Base-by-base conservation (phyloP, 495 filamentous ascomycete genomes). In the Penicillium fimorum region DNA sequence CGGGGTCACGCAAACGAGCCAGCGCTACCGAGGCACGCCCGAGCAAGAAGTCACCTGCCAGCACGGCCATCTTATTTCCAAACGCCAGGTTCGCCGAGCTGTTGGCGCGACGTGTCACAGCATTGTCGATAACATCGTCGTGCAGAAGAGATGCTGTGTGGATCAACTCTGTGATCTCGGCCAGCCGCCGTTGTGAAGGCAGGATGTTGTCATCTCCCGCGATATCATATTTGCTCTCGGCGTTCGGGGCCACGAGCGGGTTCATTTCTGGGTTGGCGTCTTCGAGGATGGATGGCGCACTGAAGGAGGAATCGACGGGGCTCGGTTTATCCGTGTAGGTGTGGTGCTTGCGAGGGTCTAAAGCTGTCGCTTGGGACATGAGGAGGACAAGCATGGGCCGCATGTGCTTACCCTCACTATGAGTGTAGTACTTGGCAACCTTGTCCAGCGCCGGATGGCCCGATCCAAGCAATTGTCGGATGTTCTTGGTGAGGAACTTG, bases 391-490 rank as follows among this genome's bases (percentile, higher is more conserved):
- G 84, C 68, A 97, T 82, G 4, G 94, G 94, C 58, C 94, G 88
- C 60, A 97, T 87, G 70, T 97, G 95, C 72, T 98, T 98, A 50
- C 94, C 94, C 72, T 97, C 92, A 49, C 88, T 88, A 62, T 89
- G 86, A n/a, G 94, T 96, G 68, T 98, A 98, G 79, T 98, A 97
- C 70, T 97, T 98, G 29, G 95, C 91, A 15, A 95, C 91, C 48
- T 87, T 93, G 66, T 98, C 95, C 40, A 98, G 79, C 18, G 91
- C 88, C 5, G 93, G 95, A 70, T 97, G 92, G 1, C 92, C 92
- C 0, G 92, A 96, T 5, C 92, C 92, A 20, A 97, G 76, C 27
- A 97, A 78, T 66, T 92, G 86, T 47, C 89, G 79, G 66, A 96
- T 94, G 66, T 96, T 95, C 49, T 89, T 89, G 17, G 84, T 95